Base-by-base conservation (phyloP, 2,329 filamentous ascomycete genomes). In the Exserohilum rostratum region DNA sequence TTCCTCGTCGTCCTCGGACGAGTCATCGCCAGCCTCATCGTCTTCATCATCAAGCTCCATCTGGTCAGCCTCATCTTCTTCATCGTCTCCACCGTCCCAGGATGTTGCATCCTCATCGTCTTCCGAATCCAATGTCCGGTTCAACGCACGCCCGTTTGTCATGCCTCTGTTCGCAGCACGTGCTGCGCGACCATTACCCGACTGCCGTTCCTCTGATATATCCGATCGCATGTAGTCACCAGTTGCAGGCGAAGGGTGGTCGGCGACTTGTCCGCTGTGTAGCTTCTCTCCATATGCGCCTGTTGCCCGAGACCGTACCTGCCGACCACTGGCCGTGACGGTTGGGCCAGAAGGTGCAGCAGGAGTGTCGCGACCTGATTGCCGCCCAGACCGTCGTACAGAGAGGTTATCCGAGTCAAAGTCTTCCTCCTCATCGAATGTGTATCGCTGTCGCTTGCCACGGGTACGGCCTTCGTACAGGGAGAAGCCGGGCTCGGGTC, bases 371-470 rank as follows among this genome's bases (percentile, higher is more conserved):
- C 87, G 83, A 34, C 88, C 85, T 1, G 90, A 91, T 61, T 91
- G 90, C 22, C 93, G 79, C 9, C 78, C 79, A 4, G 85, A 87
- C 42, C 82, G 79, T 39, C 84, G 87, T 15, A 86, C 83, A 11
- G 90, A 91, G 6, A 87, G 85, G 15, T 79, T 78, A 56, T 80
- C 93, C 72, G 87, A 87, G 69, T 85, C 85, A 46, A 78, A 81
- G n/a, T 96, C 91, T 63, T 96, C 91, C 20, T 96, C 91, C 47
- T 97, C 93, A 0, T 92, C 96, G 71, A 90, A 99, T 0, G 91
- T 99, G 71, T 99, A 99, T 76, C 93, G 96, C 78, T 96, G 90
- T 57, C 93, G 90, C 80, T 99, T 98, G 52, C 95, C 95, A 55
- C 95, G 87, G 5, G 96, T 99, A 48, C 95, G 90, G 45, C 95